Percentiles rank a stretch among this genome's conserved stretches.
Conservation (phyloP, 345 rosid genomes). For the Lumnitzera racemosa region DNA sequence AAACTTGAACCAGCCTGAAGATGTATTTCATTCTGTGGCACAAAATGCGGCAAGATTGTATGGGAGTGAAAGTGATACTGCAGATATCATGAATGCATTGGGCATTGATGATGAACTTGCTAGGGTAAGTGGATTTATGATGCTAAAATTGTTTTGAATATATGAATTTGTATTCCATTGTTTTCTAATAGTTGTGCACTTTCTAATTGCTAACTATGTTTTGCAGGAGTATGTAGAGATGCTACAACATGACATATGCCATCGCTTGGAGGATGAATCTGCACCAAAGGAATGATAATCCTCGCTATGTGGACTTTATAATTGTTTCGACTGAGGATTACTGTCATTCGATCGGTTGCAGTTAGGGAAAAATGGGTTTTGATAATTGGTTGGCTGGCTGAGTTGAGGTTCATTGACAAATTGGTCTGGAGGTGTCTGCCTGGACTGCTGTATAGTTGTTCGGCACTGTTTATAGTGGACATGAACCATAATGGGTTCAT, state of each 20-base stretch:
- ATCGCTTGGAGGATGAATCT: slow-evolving; percentile 26
- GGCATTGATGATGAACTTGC: slow-evolving; percentile 51
- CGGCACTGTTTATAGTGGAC: too few species aligned
- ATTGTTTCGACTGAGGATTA: too few species aligned
- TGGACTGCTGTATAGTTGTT: too few species aligned
- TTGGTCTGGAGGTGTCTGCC: too few species aligned
- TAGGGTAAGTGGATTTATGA: slow-evolving; percentile 26
- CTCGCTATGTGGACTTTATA: too few species aligned
- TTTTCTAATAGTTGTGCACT: neutral
- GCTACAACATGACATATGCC: slow-evolving; percentile 42
- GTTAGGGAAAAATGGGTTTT: too few species aligned
- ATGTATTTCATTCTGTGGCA: slow-evolving; percentile 50
- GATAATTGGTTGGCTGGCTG: too few species aligned
- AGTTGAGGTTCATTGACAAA: too few species aligned
- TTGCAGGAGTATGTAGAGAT: slow-evolving; percentile 65
- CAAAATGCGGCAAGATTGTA: slow-evolving; percentile 42
- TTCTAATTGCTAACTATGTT: neutral
- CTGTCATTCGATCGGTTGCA: too few species aligned
- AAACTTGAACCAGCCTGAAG: slow-evolving; percentile 36
- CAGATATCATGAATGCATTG: slow-evolving; percentile 43
- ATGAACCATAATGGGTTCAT: too few species aligned
- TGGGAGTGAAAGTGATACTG: slow-evolving; percentile 20
- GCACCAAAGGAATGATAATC: too few species aligned
- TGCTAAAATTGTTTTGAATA: neutral
- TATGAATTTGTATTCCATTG: neutral